Base-by-base conservation (phyloP, 2,329 filamentous ascomycete genomes). In the Chaetothyriales sp. region DNA sequence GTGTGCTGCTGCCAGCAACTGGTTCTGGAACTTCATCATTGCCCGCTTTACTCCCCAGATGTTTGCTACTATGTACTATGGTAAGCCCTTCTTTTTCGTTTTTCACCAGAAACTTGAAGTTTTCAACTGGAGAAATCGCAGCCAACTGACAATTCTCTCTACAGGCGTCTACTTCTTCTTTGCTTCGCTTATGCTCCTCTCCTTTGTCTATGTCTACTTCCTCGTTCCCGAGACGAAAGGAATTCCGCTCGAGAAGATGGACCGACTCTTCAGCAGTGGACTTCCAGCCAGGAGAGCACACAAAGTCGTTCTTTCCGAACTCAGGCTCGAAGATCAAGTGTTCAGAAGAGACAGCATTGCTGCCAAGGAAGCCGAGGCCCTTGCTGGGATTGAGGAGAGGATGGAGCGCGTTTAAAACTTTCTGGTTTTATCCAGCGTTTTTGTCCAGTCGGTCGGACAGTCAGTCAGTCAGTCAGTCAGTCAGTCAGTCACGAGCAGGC, bases 1-100 rank as follows among this genome's bases (percentile, higher is more conserved):
- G 8, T 82, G 75, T 39, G 84, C 84, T 0, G 78, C 82, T 0
- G 78, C 78, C 2, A 82, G 77, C 66, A 85, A 86, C 65, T 86
- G 83, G 83, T 73, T 82, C 60, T 82, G 70, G 68, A 85, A 84
- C 64, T 84, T 85, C 63, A 72, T 85, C 61, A 76, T 85, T 57
- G 74, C 74, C 0, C 73, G 80, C 9, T 84, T 82, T 68, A 68
- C 65, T 18, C 45, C 45, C 26, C 66, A 68, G 52, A 69, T 69
- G 67, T 68, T 70, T 51, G 59, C 59, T 5, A 55, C 50, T 4
- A 68, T 69, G 66, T 54, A 69, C n/a, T 83, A 76, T 57, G 20
- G 7, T 44, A 18, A 43, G 22, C 59, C 64, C 2, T 8, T 47
- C 18, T 20, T 18, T 18, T 19, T n/a, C n/a, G n/a, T n/a, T n/a